A percentile compares a stretch with the other conserved stretches of the same genome.
Evolutionary conservation across 192 early-diverging fungal species (phyloP).

Genomic region (Polychytrium aggregatum): DNA sequence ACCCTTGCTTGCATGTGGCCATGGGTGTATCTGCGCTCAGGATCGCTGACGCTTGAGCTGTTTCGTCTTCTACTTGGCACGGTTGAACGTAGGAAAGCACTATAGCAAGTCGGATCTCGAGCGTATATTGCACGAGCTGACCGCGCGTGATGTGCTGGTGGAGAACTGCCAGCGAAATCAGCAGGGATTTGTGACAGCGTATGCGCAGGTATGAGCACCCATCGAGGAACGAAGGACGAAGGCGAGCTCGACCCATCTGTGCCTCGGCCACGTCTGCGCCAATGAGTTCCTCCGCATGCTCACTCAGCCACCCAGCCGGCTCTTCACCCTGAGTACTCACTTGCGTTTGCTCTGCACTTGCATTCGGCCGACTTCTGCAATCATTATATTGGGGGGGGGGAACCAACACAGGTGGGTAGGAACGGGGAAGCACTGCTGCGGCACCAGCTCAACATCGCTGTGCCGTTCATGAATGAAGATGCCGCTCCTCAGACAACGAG

Average conservation of each 20-base stretch:
- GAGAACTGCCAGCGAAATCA: conserved; percentile 50
- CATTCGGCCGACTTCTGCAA: too few relatives aligned
- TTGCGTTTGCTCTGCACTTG: too few relatives aligned
- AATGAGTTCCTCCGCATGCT: conserved; percentile 4
- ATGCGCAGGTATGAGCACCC: conserved; percentile 30
- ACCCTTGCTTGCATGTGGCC: not conserved
- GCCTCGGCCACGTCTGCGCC: not conserved
- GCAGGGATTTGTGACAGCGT: conserved; percentile 49
- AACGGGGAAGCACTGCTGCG: too few relatives aligned
- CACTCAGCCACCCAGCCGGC: not conserved
- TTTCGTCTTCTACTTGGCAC: too few relatives aligned
- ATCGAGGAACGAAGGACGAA: not conserved
- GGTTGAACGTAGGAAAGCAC: conserved; percentile 43
- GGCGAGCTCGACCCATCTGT: not conserved
- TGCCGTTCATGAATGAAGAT: too few relatives aligned
- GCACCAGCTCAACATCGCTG: too few relatives aligned
- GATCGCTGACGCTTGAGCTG: not conserved
- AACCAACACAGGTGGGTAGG: too few relatives aligned
- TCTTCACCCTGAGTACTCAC: conserved; percentile 4
- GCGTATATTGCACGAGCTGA: conserved; percentile 59
- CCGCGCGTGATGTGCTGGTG: conserved; percentile 46
- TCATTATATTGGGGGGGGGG: too few relatives aligned
- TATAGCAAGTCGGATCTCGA: conserved; percentile 49
- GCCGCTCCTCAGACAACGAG: too few relatives aligned
- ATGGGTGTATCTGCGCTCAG: not conserved